Evolutionary conservation across 768 basidiomycete species (phyloP), one percentile per base, ranked within the genome.

Genomic region (Suillus hirtellus): DNA sequence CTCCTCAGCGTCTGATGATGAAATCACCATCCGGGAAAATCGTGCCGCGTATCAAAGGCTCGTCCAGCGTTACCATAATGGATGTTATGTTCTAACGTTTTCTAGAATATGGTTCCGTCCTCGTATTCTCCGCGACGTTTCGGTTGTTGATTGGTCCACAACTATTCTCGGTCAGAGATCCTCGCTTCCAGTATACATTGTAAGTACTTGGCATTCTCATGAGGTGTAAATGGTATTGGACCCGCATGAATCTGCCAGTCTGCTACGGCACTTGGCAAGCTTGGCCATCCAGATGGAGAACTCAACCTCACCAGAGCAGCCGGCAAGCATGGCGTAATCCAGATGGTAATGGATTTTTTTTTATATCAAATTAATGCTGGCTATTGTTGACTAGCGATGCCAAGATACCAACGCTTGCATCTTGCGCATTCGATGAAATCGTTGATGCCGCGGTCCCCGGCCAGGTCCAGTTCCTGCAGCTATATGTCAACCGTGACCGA

Each of bases 261-360:
- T n/a, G 93, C 93, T 0, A 95, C 94, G 5, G 93, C 92, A 3
- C 82, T 95, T 3, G 93, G 95, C 62, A 98, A 96, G 78, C 87
- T 99, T 1, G 95, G 96, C 2, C 95, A 99, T 72, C 94, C 95
- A 0, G 93, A 97, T 64, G 96, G 96, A 10, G 96, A 99, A 77
- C 81, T 96, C 21, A 93, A 90, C 69, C 74, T 99, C 31, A 98
- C 96, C 1, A 82, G 89, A 68, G 95, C 95, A 0, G 96, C 93
- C 0, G 94, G 85, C 0, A 92, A 92, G 71, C 86, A 88, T 64
- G 84, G 83, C 10, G 75, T 91, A 55, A 90, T 90, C 59, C 90
- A 91, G 66, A 90, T 90, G 89, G 88, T 86, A 31, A 14, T 9
- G 31, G 19, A 27, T 3, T 3, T 27, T 27, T 27, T 27, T 27